phyloP scores from a whole-genome alignment of 306 rosid genomes.

The Cajanus cajan region DNA sequence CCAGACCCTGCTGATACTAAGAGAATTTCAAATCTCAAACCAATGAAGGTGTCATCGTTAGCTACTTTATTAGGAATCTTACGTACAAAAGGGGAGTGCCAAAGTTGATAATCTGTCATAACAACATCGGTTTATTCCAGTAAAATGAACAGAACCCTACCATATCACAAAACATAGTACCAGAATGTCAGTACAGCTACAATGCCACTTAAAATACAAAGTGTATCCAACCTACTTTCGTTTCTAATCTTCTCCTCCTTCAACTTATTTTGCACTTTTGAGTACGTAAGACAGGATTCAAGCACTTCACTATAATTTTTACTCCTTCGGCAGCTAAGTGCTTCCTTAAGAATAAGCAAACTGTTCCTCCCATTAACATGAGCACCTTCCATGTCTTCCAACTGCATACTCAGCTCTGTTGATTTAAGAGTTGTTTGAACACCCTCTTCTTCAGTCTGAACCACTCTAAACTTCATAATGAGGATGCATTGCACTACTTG shows the following conservation, averaged over 20 bases:
- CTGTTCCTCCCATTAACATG: constrained; percentile 80
- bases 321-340: constrained; percentile 73
- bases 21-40: background rate
- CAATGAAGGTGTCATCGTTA: background rate
- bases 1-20: background rate
- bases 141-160: constrained; percentile 7
- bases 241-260: constrained; percentile 86
- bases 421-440: constrained; percentile 55
- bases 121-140: constrained; percentile 25
- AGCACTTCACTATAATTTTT: constrained; percentile 68
- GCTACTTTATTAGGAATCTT: constrained; percentile 25
- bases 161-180: constrained; percentile 52
- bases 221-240: constrained; percentile 63
- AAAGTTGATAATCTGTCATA: constrained; percentile 17
- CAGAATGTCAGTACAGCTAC: constrained; percentile 46
- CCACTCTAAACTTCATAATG: constrained; percentile 75
- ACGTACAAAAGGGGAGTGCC: constrained; percentile 28
- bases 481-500: constrained; percentile 81
- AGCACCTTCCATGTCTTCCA: constrained; percentile 88
- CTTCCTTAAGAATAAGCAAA: constrained; percentile 76
- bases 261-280: constrained; percentile 71
- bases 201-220: constrained; percentile 45
- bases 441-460: constrained; percentile 57
- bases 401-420: constrained; percentile 85
- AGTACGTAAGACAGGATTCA: constrained; percentile 70